A percentile compares a stretch with the other conserved stretches of the same genome.
Conservation (phyloP, 139 green algal species). For the Chlorella sp. region DNA sequence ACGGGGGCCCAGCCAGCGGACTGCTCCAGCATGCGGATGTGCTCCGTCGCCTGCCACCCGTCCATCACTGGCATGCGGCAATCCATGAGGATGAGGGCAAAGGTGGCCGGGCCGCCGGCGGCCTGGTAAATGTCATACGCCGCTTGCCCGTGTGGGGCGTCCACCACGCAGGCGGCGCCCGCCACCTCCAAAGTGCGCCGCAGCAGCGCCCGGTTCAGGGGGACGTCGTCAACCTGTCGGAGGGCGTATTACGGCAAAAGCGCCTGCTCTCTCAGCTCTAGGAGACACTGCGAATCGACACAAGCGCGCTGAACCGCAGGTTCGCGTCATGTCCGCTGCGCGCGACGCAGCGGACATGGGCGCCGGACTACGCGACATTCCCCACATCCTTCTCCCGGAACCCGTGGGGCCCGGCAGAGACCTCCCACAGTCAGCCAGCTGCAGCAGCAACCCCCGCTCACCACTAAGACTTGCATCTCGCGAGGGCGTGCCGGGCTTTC, state of each 20-base stretch:
- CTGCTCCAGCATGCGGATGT: conserved; percentile 17
- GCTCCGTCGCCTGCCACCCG: conserved; percentile 1
- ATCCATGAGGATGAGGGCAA: conserved; percentile 17
- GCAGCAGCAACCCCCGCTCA: neutral
- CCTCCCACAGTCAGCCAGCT: too few relatives aligned
- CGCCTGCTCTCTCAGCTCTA: neutral
- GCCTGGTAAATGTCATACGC: neutral
- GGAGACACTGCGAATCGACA: neutral
- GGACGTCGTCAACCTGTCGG: conserved; percentile 19
- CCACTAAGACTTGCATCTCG: neutral
- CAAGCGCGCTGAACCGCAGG: neutral
- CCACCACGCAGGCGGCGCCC: neutral
- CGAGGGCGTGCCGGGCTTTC: neutral
- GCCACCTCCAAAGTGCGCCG: neutral
- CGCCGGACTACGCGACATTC: too few relatives aligned
- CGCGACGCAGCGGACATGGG: too few relatives aligned
- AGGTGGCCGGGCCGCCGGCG: neutral
- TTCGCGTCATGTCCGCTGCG: neutral
- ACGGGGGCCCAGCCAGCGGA: neutral
- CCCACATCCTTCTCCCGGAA: too few relatives aligned
- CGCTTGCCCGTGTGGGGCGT: neutral
- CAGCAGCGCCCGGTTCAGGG: neutral
- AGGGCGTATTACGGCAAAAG: neutral
- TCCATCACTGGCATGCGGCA: neutral
- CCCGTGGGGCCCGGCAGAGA: too few relatives aligned